phyloP scores from a whole-genome alignment of 306 rosid genomes.

The Bauhinia variegata region DNA sequence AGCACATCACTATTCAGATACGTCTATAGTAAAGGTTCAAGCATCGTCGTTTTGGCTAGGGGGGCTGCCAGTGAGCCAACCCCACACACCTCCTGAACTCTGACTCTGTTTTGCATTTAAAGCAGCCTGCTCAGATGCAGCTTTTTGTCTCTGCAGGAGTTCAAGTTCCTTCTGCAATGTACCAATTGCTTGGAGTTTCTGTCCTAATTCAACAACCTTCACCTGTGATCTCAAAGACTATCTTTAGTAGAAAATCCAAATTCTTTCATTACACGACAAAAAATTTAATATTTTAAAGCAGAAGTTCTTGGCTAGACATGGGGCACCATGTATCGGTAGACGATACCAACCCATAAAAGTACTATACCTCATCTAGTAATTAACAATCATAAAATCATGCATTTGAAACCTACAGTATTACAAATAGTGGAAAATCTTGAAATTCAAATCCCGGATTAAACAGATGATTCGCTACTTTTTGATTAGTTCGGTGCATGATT shows the following conservation, averaged over 20 bases:
- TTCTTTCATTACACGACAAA: conserved; percentile 1
- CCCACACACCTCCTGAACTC: conserved; percentile 89
- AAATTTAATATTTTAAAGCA: neutral
- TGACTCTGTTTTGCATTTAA: conserved; percentile 67
- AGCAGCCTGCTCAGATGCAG: conserved; percentile 88
- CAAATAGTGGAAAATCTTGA: neutral
- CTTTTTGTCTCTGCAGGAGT: conserved; percentile 88
- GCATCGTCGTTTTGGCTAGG: conserved; percentile 50
- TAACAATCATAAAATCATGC: neutral
- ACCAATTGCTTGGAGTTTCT: conserved; percentile 89
- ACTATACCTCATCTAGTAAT: neutral
- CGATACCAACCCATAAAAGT: neutral
- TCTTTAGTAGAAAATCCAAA: conserved; percentile 15
- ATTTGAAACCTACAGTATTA: conserved; percentile 13
- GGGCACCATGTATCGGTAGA: neutral
- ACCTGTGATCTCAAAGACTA: conserved; percentile 58
- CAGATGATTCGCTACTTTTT: neutral
- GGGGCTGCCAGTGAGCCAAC: conserved; percentile 90
- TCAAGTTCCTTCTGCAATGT: conserved; percentile 85
- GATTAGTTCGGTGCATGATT: neutral
- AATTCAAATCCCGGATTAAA: neutral
- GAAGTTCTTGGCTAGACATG: conserved; percentile 4
- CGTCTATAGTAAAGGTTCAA: conserved; percentile 36
- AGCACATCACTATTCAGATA: conserved; percentile 41
- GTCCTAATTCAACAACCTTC: conserved; percentile 86